These are phyloP conservation scores for Hibiscus syriacus DNA, from an alignment of 345 rosid species.

Conservation along the genomic window DNA sequence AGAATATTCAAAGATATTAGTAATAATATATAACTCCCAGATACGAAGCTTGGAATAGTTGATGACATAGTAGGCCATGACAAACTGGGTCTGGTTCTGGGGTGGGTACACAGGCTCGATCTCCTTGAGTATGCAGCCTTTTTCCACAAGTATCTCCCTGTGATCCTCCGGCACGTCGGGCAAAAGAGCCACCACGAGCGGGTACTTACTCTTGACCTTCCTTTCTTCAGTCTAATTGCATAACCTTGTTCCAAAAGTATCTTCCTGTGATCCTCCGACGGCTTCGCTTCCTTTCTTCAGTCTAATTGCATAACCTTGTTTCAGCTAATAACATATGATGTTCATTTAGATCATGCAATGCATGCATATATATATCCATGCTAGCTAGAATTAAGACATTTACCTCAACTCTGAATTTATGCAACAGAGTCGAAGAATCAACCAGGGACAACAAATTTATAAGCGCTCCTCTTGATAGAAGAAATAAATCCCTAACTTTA, in stretches of 20 bases:
- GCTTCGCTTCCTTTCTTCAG: no score
- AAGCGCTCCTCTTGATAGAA: no score
- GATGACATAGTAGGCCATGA: conserved; percentile 72
- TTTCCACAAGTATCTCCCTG: conserved; percentile 39
- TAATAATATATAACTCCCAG: conserved; percentile 44
- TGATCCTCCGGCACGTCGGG: conserved; percentile 68
- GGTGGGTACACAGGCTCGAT: conserved; percentile 59
- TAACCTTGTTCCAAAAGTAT: no score
- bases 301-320: no score
- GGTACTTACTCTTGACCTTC: conserved; percentile 44
- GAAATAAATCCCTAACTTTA: no score
- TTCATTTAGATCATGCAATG: no score
- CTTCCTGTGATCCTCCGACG: no score
- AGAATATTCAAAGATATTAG: neutral
- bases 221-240: no score
- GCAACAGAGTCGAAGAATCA: neutral
- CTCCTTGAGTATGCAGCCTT: conserved; percentile 50
- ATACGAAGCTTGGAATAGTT: conserved; percentile 77
- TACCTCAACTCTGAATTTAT: neutral
- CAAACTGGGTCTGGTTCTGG: conserved; percentile 62
- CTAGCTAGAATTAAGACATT: neutral
- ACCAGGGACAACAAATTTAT: neutral
- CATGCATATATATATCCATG: no score
- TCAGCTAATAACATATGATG: no score
- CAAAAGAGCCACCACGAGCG: conserved; percentile 52